Evolutionary conservation across 2,329 filamentous ascomycete genomes (phyloP).

Genomic region (Magnaporthales sp.): DNA sequence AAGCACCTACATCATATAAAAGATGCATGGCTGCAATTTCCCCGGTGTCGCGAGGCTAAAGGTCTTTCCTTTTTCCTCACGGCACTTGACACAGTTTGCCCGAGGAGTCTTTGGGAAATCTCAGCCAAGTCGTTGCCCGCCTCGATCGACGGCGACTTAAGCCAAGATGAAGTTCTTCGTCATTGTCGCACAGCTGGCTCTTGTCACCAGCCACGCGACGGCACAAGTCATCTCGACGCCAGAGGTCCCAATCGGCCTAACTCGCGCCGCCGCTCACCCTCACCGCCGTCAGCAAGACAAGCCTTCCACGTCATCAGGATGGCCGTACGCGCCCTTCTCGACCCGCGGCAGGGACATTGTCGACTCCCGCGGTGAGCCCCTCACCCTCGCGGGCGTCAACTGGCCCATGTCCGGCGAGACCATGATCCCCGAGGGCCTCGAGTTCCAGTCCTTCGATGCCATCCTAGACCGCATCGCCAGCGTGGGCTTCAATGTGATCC

Average conservation of each 20-base stretch:
- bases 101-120: not conserved
- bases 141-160: not conserved
- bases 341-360: slow-evolving; percentile 28
- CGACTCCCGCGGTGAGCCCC: slow-evolving; percentile 23
- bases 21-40: not conserved
- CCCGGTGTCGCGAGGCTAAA: not conserved
- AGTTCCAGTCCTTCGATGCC: slow-evolving; percentile 38
- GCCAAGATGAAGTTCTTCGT: slow-evolving; percentile 5
- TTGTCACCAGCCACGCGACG: not conserved
- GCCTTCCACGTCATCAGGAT: slow-evolving; percentile 8
- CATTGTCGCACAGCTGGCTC: slow-evolving; percentile 1
- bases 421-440: slow-evolving; percentile 48
- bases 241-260: not conserved
- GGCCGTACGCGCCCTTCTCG: slow-evolving; percentile 29
- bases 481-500: slow-evolving; percentile 46
- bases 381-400: slow-evolving; percentile 27
- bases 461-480: slow-evolving; percentile 39
- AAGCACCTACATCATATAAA: not conserved
- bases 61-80: not conserved
- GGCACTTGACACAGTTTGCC: not conserved
- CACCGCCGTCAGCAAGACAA: not conserved
- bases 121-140: not conserved
- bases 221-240: slow-evolving; percentile 4
- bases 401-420: slow-evolving; percentile 34
- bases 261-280: not conserved